Evolutionary conservation across 805 yeast genomes (phyloP).

Genomic region (Zygoascus bituminiphila): DNA sequence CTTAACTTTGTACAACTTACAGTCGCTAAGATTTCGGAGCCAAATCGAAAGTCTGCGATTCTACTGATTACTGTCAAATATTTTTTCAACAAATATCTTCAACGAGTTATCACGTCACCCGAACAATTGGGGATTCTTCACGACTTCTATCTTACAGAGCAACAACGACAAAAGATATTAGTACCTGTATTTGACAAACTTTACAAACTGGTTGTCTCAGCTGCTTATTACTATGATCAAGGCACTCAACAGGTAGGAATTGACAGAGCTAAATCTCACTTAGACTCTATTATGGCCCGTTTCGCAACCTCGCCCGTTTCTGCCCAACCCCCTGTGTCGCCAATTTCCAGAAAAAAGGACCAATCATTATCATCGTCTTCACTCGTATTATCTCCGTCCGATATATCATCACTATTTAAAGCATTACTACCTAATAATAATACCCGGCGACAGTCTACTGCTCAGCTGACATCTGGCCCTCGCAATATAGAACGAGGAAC

Average conservation of each 20-base stretch:
- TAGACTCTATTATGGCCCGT: conserved; percentile 11
- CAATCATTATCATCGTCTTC: conserved; percentile 7
- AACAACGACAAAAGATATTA: conserved; percentile 18
- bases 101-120: conserved; percentile 15
- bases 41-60: conserved; percentile 6
- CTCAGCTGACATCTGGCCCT: conserved; percentile 1
- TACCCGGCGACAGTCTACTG: background rate
- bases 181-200: conserved; percentile 12
- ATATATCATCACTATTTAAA: conserved; percentile 23
- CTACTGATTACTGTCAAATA: conserved; percentile 15
- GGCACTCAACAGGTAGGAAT: conserved; percentile 4
- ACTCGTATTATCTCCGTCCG: conserved; percentile 26
- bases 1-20: conserved; percentile 12
- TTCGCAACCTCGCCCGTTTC: background rate
- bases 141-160: conserved; percentile 18
- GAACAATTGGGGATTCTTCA: conserved; percentile 18
- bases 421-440: conserved; percentile 18
- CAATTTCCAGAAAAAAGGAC: conserved; percentile 12
- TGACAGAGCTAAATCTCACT: conserved; percentile 4
- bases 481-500: background rate
- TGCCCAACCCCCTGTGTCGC: background rate
- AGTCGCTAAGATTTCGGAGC: conserved; percentile 8
- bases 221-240: conserved; percentile 9
- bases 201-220: conserved; percentile 9
- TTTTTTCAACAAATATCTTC: conserved; percentile 14